Conservation (phyloP, 202 grass and related monocot genomes). For the Setaria italica region DNA sequence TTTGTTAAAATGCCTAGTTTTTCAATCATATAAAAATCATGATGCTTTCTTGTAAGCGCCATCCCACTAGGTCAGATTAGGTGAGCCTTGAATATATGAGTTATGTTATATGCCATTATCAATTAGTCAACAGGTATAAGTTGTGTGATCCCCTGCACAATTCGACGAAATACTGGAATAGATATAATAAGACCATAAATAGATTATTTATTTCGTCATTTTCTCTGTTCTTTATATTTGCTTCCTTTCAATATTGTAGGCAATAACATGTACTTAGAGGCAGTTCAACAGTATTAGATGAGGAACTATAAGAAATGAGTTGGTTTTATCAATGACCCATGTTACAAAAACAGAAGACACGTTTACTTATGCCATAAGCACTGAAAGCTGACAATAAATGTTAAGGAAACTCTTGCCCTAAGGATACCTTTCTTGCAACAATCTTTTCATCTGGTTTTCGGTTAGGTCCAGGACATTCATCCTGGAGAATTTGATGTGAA, state of each 20-base stretch:
- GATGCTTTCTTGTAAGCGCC: neutral
- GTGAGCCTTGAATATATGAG: neutral
- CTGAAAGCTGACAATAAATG: neutral
- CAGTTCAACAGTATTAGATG: conserved; percentile 33
- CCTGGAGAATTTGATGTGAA: conserved; percentile 85
- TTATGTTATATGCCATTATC: neutral
- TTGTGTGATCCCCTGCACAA: neutral
- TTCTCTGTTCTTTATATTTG: neutral
- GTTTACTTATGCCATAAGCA: conserved; percentile 3
- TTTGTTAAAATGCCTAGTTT: neutral
- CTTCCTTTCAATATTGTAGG: conserved; percentile 8
- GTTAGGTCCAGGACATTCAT: conserved; percentile 62
- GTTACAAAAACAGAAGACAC: conserved; percentile 12
- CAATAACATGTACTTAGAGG: conserved; percentile 4
- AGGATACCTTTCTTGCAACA: conserved; percentile 80
- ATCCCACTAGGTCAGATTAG: neutral
- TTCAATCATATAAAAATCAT: conserved; percentile 8
- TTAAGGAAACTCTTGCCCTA: conserved; percentile 27
- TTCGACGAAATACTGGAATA: neutral
- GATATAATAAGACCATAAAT: neutral
- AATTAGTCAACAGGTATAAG: conserved; percentile 17
- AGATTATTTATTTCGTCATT: neutral
- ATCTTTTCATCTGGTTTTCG: conserved; percentile 55
- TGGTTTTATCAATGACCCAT: conserved; percentile 12
- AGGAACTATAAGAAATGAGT: conserved; percentile 22